phyloP scores from a whole-genome alignment of 306 rosid species.

The Erythrophleum fordii region DNA sequence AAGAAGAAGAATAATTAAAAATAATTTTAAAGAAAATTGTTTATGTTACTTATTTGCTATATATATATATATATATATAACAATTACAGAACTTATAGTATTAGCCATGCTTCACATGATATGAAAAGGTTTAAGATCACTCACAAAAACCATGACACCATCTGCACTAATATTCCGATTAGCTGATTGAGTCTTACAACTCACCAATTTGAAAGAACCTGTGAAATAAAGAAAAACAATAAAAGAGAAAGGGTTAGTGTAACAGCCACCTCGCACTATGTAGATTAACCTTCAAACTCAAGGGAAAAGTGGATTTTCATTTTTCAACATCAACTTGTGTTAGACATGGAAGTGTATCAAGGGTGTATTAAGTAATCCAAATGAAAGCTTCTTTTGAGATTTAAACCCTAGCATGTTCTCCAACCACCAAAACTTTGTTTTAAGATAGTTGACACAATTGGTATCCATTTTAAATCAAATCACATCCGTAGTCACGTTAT shows the following conservation, averaged over 20 bases:
- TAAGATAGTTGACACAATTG: not conserved
- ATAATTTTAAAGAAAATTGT: not conserved
- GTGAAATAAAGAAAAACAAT: conserved; percentile 30
- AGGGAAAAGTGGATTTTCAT: conserved; percentile 17
- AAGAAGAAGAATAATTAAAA: not conserved
- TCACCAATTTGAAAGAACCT: conserved; percentile 82
- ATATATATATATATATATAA: too few relatives aligned
- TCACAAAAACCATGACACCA: conserved; percentile 90
- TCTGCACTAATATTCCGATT: conserved; percentile 90
- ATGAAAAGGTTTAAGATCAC: conserved; percentile 49
- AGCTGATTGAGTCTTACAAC: conserved; percentile 70
- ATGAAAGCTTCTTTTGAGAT: conserved; percentile 14
- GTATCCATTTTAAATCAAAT: not conserved
- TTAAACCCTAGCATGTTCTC: conserved; percentile 1
- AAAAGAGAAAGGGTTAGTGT: conserved; percentile 29
- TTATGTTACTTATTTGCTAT: not conserved
- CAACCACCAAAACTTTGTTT: not conserved
- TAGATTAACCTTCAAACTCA: conserved; percentile 19
- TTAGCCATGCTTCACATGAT: conserved; percentile 10
- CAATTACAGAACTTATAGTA: not conserved
- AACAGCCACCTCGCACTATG: conserved; percentile 14
- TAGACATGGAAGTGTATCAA: not conserved
- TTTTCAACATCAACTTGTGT: not conserved
- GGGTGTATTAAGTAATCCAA: not conserved
- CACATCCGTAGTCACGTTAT: not conserved